Base-by-base conservation (phyloP, 1,284 basidiomycete species). In the Xanthoconium separans region DNA sequence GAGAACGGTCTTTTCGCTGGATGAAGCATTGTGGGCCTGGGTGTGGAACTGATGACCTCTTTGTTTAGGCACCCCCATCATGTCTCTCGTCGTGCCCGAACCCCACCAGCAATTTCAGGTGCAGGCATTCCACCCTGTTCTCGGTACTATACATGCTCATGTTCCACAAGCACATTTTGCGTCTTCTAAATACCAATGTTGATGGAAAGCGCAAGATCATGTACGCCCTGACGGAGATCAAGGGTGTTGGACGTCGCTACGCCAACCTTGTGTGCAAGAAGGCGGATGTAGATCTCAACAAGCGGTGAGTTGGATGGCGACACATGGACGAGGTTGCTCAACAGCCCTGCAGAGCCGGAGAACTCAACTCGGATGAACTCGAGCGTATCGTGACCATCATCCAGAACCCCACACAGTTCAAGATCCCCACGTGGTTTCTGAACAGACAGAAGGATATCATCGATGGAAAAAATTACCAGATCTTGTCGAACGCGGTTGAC, bases 251-350 rank as follows among this genome's bases (percentile, higher is more conserved):
- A 72, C 90, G 97, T 62, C 91, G 97, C 59, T 99, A 98, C 80
- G 87, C 97, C 74, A 99, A 99, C 81, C 81, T 99, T 70, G 96
- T 99, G 68, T 98, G 95, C 89, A 99, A 99, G 82, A 99, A 99
- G 85, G 97, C 97, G 65, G 97, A 99, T 81, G 92, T 99, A 56
- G 95, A 99, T 75, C 85, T 99, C 63, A 91, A 85, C 84, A 99
- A 99, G 82, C 93, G 97, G 95, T 97, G 68, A 61, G 90, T 79
- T 22, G 1, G 13, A n/a, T 43, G 40, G 15, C 16, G 33, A 11
- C 10, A 16, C 33, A 27, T 24, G 41, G 20, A 18, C 15, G 31
- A n/a, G 37, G 30, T 45, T 20, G 11, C 50, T 60, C 39, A 60
- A 6, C 27, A 16, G 49, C 18, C 2, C 8, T 44, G 18, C 69